Evolutionary conservation across 2,329 filamentous ascomycete genomes (phyloP), one percentile per base, ranked within the genome.

Genomic region (Amesomyces nigricolor): DNA sequence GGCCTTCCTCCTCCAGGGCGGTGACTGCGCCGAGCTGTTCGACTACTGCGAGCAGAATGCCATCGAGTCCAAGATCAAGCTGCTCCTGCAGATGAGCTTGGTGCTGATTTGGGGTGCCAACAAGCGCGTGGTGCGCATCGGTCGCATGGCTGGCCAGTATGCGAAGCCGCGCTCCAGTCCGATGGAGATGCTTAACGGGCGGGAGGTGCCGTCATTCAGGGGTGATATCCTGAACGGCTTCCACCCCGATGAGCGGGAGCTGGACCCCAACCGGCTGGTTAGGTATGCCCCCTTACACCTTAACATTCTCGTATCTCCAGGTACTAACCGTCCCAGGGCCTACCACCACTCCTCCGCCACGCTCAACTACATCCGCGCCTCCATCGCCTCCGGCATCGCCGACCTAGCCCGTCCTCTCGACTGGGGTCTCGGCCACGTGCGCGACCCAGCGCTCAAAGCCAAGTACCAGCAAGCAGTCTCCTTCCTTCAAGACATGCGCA

Each of bases 331-430:
- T 49, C 42, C 10, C 53, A 85, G 87, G 59, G 94, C 94, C 3
- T 99, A 99, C 76, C 94, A 96, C 72, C 88, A 97, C 72, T 96
- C 92, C 0, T 89, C 94, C 2, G 89, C 91, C 8, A 99, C 94
- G 0, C 79, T 96, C 59, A 99, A 99, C 75, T 97, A 94, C 73
- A 82, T 96, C 59, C 85, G 94, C 46, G 86, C 88, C 14, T 85
- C 92, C 47, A 75, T 97, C 42, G 80, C 88, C 1, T 91, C 89
- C 3, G 94, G 94, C 14, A 88, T 99, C 60, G 94, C 94, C 5
- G 94, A 99, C 69, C 78, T 99, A 46, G 91, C 96, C 73, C 88
- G 88, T 17, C 94, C 94, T 0, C 78, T 99, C 30, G 90, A 97
- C 76, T 99, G 94, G 94, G 88, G 87, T 14, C 81, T 99, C 1